Conservation (phyloP, 345 rosid genomes). For the Erucastrum elatum region DNA sequence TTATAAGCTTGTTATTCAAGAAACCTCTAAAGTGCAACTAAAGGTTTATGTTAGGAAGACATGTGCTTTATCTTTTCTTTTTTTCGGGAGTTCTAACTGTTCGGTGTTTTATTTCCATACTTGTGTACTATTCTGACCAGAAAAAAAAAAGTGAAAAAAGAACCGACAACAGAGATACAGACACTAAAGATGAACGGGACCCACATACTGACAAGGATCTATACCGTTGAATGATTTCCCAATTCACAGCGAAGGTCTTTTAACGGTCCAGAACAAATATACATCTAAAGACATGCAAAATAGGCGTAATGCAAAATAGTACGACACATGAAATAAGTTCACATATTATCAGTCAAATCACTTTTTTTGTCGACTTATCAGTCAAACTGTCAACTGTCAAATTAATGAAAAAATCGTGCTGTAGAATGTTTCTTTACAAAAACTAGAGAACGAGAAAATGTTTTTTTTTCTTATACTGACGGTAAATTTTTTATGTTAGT, state of each 20-base stretch:
- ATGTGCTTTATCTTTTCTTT: slow-evolving; percentile 2
- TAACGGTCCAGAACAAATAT: slow-evolving; percentile 10
- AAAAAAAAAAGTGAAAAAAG: not conserved
- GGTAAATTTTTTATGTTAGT: not conserved
- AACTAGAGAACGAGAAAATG: not conserved
- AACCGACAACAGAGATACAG: slow-evolving; percentile 20
- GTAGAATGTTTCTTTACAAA: not conserved
- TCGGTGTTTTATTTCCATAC: not conserved
- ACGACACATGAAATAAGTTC: slow-evolving; percentile 9
- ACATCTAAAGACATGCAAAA: slow-evolving; percentile 25
- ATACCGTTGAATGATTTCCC: slow-evolving; percentile 6
- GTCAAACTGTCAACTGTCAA: not conserved
- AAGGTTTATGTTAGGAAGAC: slow-evolving; percentile 9
- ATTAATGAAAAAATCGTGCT: slow-evolving; percentile 10
- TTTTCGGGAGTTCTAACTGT: not conserved
- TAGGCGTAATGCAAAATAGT: slow-evolving; percentile 8
- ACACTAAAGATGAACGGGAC: slow-evolving; percentile 19
- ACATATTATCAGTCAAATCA: slow-evolving; percentile 15
- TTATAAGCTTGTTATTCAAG: slow-evolving; percentile 27
- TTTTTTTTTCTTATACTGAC: not conserved
- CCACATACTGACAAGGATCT: not conserved
- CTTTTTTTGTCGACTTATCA: too few relatives aligned
- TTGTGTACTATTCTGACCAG: slow-evolving; percentile 24
- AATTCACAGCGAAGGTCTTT: not conserved
- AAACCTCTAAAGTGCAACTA: slow-evolving; percentile 31